Conservation (phyloP, 1,284 basidiomycete genomes). For the Sporisorium graminicola region DNA sequence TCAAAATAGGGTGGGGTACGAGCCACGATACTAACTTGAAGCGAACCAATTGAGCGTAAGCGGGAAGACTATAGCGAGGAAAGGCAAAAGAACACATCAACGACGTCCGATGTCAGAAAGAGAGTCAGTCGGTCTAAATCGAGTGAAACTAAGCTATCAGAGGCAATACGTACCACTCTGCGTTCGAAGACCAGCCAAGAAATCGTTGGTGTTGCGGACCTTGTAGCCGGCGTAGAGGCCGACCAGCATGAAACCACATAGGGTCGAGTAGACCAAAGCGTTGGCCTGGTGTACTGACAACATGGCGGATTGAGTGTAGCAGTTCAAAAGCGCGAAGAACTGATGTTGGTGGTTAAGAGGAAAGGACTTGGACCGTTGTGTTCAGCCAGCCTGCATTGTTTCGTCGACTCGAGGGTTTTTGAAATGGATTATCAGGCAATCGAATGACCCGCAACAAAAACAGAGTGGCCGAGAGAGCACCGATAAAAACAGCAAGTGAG, state of each 20-base stretch:
- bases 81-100: neutral
- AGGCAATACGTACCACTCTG: constrained; percentile 45
- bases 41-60: constrained; percentile 69
- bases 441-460: neutral
- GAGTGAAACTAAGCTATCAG: neutral
- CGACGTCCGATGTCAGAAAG: neutral
- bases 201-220: constrained; percentile 64
- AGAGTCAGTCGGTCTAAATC: neutral
- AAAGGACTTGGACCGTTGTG: neutral
- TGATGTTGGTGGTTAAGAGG: neutral
- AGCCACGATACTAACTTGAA: constrained; percentile 64
- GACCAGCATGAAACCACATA: constrained; percentile 67
- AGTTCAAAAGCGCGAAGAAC: neutral
- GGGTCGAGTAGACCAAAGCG: constrained; percentile 67
- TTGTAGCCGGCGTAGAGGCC: constrained; percentile 67
- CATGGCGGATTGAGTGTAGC: constrained; percentile 25
- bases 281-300: constrained; percentile 59
- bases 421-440: neutral
- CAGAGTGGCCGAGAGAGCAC: neutral
- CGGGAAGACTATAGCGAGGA: constrained; percentile 55
- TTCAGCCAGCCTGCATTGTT: no score
- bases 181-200: constrained; percentile 66
- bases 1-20: constrained; percentile 19
- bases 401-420: no score
- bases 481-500: neutral